Conservation (phyloP, 2,329 filamentous ascomycete genomes). For the Pyrenochaeta sp. region DNA sequence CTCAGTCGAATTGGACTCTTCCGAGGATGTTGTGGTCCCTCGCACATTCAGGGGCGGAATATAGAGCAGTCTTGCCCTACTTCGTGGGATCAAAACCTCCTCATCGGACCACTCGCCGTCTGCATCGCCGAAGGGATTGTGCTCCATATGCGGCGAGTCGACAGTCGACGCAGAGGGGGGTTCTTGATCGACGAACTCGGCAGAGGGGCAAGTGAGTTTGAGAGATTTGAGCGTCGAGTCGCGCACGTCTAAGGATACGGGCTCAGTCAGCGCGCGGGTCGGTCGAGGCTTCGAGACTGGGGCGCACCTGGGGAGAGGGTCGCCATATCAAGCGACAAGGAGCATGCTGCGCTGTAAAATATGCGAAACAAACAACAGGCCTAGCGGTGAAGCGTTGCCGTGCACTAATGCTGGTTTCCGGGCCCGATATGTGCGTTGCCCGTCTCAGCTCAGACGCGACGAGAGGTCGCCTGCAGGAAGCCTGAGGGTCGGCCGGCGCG, state of each 20-base stretch:
- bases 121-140: constrained; percentile 40
- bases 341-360: constrained; percentile 18
- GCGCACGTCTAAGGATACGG: constrained; percentile 42
- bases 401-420: constrained; percentile 7
- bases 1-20: constrained; percentile 31
- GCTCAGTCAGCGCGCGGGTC: constrained; percentile 28
- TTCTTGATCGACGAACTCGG: constrained; percentile 38
- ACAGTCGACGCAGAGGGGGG: constrained; percentile 19
- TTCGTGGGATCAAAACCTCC: constrained; percentile 45
- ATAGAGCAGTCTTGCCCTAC: constrained; percentile 35
- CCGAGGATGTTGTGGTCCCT: constrained; percentile 35
- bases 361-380: constrained; percentile 4
- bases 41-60: constrained; percentile 38
- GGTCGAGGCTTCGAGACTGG: constrained; percentile 11
- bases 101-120: constrained; percentile 49
- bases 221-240: constrained; percentile 46
- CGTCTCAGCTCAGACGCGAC: constrained; percentile 11
- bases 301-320: constrained; percentile 36
- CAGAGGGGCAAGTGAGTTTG: constrained; percentile 47
- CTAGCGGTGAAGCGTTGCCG: constrained; percentile 9
- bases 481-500: not conserved
- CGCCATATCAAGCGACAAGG: constrained; percentile 26
- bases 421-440: not conserved
- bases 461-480: constrained; percentile 3
- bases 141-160: constrained; percentile 25